phyloP scores from a whole-genome alignment of 371 early-diverging fungal genomes.

The Mortierella sp. region DNA sequence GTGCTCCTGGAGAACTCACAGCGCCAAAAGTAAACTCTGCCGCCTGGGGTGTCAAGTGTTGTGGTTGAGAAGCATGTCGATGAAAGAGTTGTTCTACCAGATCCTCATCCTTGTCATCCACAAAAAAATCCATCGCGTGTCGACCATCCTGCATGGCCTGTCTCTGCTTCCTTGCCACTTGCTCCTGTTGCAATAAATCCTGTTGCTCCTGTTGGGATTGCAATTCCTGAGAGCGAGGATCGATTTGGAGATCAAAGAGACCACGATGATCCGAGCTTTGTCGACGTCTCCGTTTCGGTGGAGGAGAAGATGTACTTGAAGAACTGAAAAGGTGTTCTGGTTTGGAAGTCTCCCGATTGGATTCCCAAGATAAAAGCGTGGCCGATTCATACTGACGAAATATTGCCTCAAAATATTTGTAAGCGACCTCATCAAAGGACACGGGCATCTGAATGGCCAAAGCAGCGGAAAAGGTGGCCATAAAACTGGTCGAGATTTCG shows the following conservation, averaged over 20 bases:
- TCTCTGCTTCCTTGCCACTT: slow-evolving; percentile 30
- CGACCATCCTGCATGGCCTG: slow-evolving; percentile 47
- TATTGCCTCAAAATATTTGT: slow-evolving; percentile 33
- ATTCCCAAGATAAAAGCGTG: too few species aligned
- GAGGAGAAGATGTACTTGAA: too few species aligned
- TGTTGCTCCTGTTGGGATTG: not conserved
- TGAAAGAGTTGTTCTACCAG: slow-evolving; percentile 41
- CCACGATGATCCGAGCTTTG: too few species aligned
- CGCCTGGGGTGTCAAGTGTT: not conserved
- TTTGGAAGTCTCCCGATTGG: too few species aligned
- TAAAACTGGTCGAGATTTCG: slow-evolving; percentile 22
- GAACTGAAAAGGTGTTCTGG: too few species aligned
- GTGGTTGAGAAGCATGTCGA: not conserved
- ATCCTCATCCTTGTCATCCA: slow-evolving; percentile 40
- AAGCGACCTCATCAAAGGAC: slow-evolving; percentile 38
- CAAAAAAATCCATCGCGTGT: slow-evolving; percentile 41
- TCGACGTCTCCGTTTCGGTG: too few species aligned
- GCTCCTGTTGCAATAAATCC: slow-evolving; percentile 4
- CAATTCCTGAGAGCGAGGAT: too few species aligned
- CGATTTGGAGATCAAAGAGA: too few species aligned
- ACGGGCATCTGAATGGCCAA: slow-evolving; percentile 30
- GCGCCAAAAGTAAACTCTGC: too few species aligned
- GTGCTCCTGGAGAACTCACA: too few species aligned
- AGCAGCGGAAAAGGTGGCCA: slow-evolving; percentile 29
- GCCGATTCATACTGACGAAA: slow-evolving; percentile 17